A percentile compares a stretch with the other conserved stretches of the same genome.
These are phyloP conservation scores for Nothophaeocryptopus gaeumannii DNA, from an alignment of 2,329 filamentous ascomycete genomes.

Conservation along the genomic window DNA sequence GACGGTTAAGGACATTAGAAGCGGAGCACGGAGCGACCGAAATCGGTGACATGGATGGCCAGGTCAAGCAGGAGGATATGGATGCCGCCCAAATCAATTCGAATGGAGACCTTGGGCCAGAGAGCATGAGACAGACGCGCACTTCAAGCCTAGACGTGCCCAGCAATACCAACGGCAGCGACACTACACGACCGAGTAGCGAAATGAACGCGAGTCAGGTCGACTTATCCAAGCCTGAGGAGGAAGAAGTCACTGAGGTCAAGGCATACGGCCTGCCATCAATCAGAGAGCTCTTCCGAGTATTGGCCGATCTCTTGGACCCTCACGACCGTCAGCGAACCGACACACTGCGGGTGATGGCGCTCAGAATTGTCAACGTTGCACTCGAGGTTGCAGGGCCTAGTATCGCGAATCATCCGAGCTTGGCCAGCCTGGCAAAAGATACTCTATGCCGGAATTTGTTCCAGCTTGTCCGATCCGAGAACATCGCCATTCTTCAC, in stretches of 20 bases:
- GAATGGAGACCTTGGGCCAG: slow-evolving; percentile 44
- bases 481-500: slow-evolving; percentile 92
- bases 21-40: slow-evolving; percentile 59
- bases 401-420: slow-evolving; percentile 89
- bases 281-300: slow-evolving; percentile 89
- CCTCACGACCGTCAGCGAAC: slow-evolving; percentile 90
- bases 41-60: slow-evolving; percentile 63
- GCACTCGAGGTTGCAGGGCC: slow-evolving; percentile 94
- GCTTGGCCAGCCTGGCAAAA: slow-evolving; percentile 80
- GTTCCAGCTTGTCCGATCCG: slow-evolving; percentile 92
- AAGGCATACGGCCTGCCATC: slow-evolving; percentile 91
- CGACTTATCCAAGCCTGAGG: slow-evolving; percentile 40
- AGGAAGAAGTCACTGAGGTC: slow-evolving; percentile 54
- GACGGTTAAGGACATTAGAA: slow-evolving; percentile 83
- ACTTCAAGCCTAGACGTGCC: slow-evolving; percentile 61
- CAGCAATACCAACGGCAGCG: slow-evolving; percentile 32
- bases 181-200: slow-evolving; percentile 32
- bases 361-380: slow-evolving; percentile 92
- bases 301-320: slow-evolving; percentile 88
- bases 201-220: slow-evolving; percentile 44
- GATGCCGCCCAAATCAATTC: slow-evolving; percentile 71
- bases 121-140: slow-evolving; percentile 41
- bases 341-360: slow-evolving; percentile 96
- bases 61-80: slow-evolving; percentile 62
- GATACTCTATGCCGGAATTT: slow-evolving; percentile 90